Evolutionary conservation across 2,329 filamentous ascomycete genomes (phyloP).

Genomic region (Onygenales sp.): DNA sequence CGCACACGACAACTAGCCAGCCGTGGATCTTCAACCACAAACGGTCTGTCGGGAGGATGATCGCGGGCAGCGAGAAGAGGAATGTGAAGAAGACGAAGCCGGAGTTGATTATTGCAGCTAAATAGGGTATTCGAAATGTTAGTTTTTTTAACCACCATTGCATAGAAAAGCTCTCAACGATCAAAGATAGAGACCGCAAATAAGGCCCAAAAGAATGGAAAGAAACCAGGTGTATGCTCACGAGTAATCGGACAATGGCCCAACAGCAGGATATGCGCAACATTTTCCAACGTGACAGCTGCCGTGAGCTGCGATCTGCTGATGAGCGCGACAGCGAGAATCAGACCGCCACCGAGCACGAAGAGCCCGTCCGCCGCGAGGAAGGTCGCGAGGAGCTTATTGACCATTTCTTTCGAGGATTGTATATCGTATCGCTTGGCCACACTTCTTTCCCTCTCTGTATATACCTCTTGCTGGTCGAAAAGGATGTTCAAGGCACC

Average conservation of each 20-base stretch:
- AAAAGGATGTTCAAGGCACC: too few species aligned
- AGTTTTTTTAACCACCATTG: too few species aligned
- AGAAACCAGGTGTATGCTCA: constrained; percentile 20
- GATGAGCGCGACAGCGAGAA: constrained; percentile 45
- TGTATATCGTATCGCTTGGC: not conserved
- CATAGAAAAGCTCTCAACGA: too few species aligned
- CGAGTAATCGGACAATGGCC: constrained; percentile 44
- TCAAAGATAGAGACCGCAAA: too few species aligned
- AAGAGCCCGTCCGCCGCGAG: constrained; percentile 44
- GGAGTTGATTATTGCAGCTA: constrained; percentile 63
- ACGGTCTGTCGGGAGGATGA: constrained; percentile 56
- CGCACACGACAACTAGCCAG: constrained; percentile 54
- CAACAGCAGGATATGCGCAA: constrained; percentile 44
- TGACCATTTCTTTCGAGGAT: constrained; percentile 29
- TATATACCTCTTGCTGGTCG: too few species aligned
- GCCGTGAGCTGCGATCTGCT: constrained; percentile 35
- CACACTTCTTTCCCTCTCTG: not conserved
- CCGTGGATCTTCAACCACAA: constrained; percentile 62
- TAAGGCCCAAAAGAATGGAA: too few species aligned
- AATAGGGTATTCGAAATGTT: not conserved
- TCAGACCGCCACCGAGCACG: constrained; percentile 40
- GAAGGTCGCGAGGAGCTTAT: constrained; percentile 46
- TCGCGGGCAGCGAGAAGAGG: constrained; percentile 58
- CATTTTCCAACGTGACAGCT: constrained; percentile 37
- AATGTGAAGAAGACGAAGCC: constrained; percentile 64